Percentiles rank a stretch among this genome's conserved stretches.
Evolutionary conservation across 2,329 filamentous ascomycete species (phyloP).

Genomic region (Cadophora sp.): DNA sequence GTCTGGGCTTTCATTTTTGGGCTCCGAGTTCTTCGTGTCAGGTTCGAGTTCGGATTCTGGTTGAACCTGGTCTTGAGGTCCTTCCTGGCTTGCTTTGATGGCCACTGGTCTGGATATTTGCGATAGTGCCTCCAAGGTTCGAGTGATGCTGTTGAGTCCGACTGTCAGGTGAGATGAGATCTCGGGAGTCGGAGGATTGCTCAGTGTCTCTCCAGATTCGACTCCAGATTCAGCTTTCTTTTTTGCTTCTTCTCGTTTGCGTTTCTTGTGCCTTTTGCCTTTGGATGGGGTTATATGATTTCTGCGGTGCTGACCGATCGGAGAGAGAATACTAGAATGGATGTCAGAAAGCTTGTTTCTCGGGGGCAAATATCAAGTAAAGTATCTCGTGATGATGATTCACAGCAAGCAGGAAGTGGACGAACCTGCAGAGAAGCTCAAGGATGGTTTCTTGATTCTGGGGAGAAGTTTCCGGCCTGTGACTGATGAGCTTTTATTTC

Average conservation of each 20-base stretch:
- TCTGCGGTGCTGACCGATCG: slow-evolving; percentile 67
- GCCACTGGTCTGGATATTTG: slow-evolving; percentile 27
- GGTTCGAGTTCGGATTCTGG: background rate
- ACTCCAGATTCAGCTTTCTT: slow-evolving; percentile 24
- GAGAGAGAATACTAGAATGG: slow-evolving; percentile 61
- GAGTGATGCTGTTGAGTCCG: slow-evolving; percentile 69
- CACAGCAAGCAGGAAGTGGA: background rate
- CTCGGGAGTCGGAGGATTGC: slow-evolving; percentile 53
- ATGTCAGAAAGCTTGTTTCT: background rate
- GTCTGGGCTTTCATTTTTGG: background rate
- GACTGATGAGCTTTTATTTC: slow-evolving; percentile 18
- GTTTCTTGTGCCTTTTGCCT: slow-evolving; percentile 63
- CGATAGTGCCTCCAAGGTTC: slow-evolving; percentile 52
- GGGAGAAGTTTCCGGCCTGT: slow-evolving; percentile 65
- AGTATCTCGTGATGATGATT: background rate
- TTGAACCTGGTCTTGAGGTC: background rate
- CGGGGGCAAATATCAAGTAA: background rate
- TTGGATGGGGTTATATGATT: slow-evolving; percentile 62
- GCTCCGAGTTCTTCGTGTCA: background rate
- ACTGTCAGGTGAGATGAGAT: slow-evolving; percentile 65
- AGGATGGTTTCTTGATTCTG: slow-evolving; percentile 69
- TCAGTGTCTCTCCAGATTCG: slow-evolving; percentile 25
- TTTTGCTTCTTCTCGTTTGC: slow-evolving; percentile 52
- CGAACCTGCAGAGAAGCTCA: slow-evolving; percentile 70
- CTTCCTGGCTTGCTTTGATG: background rate